Percentiles rank a stretch among this genome's conserved stretches.
These are phyloP conservation scores for Cryptococcus neoformans DNA, from an alignment of 1,284 basidiomycete genomes.

Conservation along the genomic window DNA sequence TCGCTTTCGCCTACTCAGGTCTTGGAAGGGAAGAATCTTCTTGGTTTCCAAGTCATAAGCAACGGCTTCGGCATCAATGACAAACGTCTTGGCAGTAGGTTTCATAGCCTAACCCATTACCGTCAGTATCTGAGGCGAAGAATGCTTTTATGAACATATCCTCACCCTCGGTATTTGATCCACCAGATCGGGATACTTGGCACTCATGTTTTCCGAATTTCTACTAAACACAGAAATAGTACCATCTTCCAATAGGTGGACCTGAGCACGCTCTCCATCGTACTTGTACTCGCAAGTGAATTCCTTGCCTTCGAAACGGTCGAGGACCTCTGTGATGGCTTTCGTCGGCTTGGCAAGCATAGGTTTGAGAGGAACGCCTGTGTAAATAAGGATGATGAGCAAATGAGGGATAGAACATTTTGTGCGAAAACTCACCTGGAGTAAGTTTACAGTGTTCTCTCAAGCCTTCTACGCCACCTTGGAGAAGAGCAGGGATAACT, in stretches of 20 bases:
- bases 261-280: constrained; percentile 96
- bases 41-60: constrained; percentile 68
- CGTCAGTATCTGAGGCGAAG: constrained; percentile 3
- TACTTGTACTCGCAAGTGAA: constrained; percentile 99
- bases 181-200: constrained; percentile 96
- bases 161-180: constrained; percentile 82
- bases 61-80: constrained; percentile 79
- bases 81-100: constrained; percentile 69
- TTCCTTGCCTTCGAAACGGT: constrained; percentile 90
- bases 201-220: constrained; percentile 99
- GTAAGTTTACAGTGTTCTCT: constrained; percentile 81
- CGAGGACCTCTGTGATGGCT: constrained; percentile 97
- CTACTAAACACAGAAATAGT: constrained; percentile 86
- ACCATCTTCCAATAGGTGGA: constrained; percentile 76
- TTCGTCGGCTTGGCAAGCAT: constrained; percentile 99
- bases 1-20: constrained; percentile 76
- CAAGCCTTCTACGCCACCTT: constrained; percentile 70
- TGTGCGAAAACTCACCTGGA: constrained; percentile 58
- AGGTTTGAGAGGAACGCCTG: constrained; percentile 86
- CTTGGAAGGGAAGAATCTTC: constrained; percentile 74
- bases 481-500: constrained; percentile 87
- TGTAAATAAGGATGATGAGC: neutral
- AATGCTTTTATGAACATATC: constrained; percentile 22
- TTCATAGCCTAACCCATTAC: constrained; percentile 67
- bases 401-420: neutral